These are phyloP conservation scores for Keithomyces neogunnii DNA, from an alignment of 2,329 filamentous ascomycete species.

Conservation along the genomic window DNA sequence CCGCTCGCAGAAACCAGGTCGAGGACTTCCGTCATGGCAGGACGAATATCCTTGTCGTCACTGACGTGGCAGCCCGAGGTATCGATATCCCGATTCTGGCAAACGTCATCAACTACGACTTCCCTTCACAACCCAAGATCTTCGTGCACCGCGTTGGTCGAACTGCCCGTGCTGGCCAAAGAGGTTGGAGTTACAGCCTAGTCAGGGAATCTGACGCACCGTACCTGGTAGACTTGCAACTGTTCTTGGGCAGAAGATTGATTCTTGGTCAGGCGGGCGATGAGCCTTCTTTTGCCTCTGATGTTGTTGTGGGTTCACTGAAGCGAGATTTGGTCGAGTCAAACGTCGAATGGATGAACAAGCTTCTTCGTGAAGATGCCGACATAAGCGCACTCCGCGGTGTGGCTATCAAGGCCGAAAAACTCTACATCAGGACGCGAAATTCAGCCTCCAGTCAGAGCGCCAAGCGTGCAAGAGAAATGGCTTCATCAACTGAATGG, in stretches of 20 bases:
- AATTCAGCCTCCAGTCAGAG: constrained; percentile 87
- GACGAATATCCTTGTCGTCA: constrained; percentile 88
- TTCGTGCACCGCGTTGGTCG: constrained; percentile 94
- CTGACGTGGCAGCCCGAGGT: constrained; percentile 91
- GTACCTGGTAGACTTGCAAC: constrained; percentile 86
- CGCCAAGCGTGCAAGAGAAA: constrained; percentile 74
- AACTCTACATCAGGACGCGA: constrained; percentile 80
- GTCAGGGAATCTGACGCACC: constrained; percentile 81
- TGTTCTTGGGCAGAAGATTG: constrained; percentile 83
- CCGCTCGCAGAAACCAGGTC: constrained; percentile 84
- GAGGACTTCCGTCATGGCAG: constrained; percentile 79
- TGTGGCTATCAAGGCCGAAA: constrained; percentile 83
- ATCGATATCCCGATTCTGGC: constrained; percentile 94
- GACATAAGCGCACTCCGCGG: constrained; percentile 64
- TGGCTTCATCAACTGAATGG: constrained; percentile 64
- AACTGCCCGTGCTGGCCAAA: constrained; percentile 86
- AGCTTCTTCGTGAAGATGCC: constrained; percentile 63
- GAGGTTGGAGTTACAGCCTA: constrained; percentile 92
- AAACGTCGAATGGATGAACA: constrained; percentile 75
- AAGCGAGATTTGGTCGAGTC: constrained; percentile 65
- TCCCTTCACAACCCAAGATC: constrained; percentile 91
- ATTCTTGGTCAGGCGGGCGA: constrained; percentile 61
- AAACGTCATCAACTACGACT: constrained; percentile 98
- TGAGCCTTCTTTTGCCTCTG: constrained; percentile 64
- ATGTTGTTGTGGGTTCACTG: constrained; percentile 75